Base-by-base conservation (phyloP, 805 yeast genomes). In the Candida piceae region DNA sequence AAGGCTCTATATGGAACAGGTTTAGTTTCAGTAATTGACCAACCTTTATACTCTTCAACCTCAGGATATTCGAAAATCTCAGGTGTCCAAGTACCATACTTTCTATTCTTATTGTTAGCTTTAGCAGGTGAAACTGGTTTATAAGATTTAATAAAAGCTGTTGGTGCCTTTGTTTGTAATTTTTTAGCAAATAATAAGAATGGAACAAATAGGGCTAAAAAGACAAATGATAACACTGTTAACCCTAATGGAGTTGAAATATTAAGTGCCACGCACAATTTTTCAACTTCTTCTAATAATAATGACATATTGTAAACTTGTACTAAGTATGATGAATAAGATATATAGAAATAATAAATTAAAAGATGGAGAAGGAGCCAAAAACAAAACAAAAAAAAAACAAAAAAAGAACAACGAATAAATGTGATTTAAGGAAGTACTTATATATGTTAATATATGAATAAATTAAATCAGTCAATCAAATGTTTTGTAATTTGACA, bases 1-100 rank as follows among this genome's bases (percentile, higher is more conserved):
- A 80, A 80, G 0, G 86, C 84, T 32, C 84, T 62, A 49, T 78
- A 78, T n/a, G 83, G 79, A 25, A 74, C 50, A 1, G 84, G 82
- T 38, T 57, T 60, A 4, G 83, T 77, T 3, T 58, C 60, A 10
- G 58, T 55, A 33, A 72, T 54, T 38, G 70, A 68, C 81, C 81
- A 77, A 46, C 65, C 52, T 16, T 62, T 57, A 43, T 50, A 76
- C 8, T 72, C 66, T 19, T 55, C 50, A 6, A 83, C 82, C 1
- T 42, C 50, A 0, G 84, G 84, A 9, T 73, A 62, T 20, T 53
- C 49, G 50, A 66, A 77, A 17, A 52, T 55, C 42, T 76, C 82
- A 4, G 84, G 75, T 0, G 49, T 55, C 84, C 84, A 78, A 1
- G 44, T 45, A 1, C 82, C 81, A 25, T 48, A 59, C 38, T 64